Conservation (phyloP, 768 basidiomycete genomes). For the Paxillus involutus region DNA sequence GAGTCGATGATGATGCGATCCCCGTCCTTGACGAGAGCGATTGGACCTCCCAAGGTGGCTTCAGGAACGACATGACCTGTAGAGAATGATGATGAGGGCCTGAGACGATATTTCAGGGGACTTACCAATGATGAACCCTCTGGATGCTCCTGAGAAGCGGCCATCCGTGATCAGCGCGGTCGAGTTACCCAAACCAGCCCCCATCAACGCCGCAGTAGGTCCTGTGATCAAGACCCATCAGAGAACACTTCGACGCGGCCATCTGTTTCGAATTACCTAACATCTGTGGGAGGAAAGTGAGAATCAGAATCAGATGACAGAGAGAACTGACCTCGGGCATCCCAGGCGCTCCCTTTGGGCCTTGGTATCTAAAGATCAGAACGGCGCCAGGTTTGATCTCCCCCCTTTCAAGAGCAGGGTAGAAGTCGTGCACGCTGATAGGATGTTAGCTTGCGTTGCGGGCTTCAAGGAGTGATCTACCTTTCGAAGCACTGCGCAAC, state of each 20-base stretch:
- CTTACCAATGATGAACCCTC: constrained; percentile 60
- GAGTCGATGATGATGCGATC: constrained; percentile 78
- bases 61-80: constrained; percentile 63
- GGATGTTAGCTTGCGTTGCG: neutral
- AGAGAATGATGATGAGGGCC: constrained; percentile 38
- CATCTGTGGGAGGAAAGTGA: constrained; percentile 35
- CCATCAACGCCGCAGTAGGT: constrained; percentile 82
- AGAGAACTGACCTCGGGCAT: constrained; percentile 69
- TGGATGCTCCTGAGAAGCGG: constrained; percentile 82
- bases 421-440: constrained; percentile 64
- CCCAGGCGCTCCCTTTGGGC: constrained; percentile 88
- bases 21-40: constrained; percentile 83
- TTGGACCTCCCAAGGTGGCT: constrained; percentile 81
- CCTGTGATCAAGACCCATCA: constrained; percentile 35
- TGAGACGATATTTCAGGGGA: constrained; percentile 17
- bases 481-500: constrained; percentile 76
- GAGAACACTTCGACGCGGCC: neutral
- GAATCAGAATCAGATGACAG: neutral
- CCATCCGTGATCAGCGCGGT: constrained; percentile 89
- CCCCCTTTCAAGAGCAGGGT: constrained; percentile 68
- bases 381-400: constrained; percentile 76
- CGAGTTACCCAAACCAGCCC: constrained; percentile 75
- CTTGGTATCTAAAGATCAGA: constrained; percentile 84
- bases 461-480: constrained; percentile 29
- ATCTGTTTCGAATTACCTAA: constrained; percentile 31